Conservation (phyloP, 2,329 filamentous ascomycete genomes). For the Alternaria triticina region DNA sequence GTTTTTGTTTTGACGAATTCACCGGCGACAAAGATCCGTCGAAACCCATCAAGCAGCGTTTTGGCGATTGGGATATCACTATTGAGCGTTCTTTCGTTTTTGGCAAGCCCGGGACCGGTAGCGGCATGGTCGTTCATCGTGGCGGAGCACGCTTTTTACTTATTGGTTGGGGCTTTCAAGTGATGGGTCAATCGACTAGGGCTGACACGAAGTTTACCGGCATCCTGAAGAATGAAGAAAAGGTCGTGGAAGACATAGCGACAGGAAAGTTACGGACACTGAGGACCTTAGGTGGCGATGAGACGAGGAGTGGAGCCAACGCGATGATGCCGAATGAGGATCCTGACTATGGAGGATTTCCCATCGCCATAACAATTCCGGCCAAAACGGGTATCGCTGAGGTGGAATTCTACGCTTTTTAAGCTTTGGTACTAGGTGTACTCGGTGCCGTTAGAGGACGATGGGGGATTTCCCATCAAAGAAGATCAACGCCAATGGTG, state of each 20-base stretch:
- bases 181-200: slow-evolving; percentile 35
- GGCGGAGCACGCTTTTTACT: slow-evolving; percentile 51
- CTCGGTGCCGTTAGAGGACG: neutral
- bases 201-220: slow-evolving; percentile 51
- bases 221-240: slow-evolving; percentile 53
- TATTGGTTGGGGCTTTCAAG: slow-evolving; percentile 56
- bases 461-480: neutral
- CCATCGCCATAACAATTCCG: slow-evolving; percentile 62
- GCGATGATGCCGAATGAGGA: slow-evolving; percentile 64
- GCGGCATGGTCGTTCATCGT: slow-evolving; percentile 53
- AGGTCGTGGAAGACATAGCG: slow-evolving; percentile 45
- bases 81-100: slow-evolving; percentile 57
- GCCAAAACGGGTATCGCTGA: slow-evolving; percentile 51
- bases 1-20: slow-evolving; percentile 55
- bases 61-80: slow-evolving; percentile 47
- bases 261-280: slow-evolving; percentile 47
- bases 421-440: neutral
- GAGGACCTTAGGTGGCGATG: slow-evolving; percentile 53
- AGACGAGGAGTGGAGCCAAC: slow-evolving; percentile 56
- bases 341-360: slow-evolving; percentile 63
- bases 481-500: neutral
- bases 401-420: slow-evolving; percentile 13
- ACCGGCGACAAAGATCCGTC: slow-evolving; percentile 34
- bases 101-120: slow-evolving; percentile 51
- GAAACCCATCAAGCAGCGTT: slow-evolving; percentile 36